Conservation (phyloP, 305 asterid species). For the Fraxinus floribunda region DNA sequence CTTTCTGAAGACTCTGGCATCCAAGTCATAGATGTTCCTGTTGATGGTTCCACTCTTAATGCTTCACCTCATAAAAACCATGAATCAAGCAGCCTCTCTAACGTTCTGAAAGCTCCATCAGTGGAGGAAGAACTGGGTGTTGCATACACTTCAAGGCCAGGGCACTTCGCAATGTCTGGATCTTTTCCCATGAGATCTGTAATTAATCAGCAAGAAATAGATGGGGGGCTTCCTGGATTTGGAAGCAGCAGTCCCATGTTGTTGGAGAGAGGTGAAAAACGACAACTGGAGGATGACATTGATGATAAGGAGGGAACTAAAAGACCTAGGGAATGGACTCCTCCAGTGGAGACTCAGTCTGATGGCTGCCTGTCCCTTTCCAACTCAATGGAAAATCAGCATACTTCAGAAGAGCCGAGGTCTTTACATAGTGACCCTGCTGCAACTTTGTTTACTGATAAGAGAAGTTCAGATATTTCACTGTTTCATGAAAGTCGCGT, state of each 20-base stretch:
- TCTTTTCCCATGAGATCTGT: slow-evolving; percentile 39
- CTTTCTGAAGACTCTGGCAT: slow-evolving; percentile 45
- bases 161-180: slow-evolving; percentile 26
- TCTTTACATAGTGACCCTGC: slow-evolving; percentile 35
- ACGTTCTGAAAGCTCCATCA: slow-evolving; percentile 28
- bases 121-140: slow-evolving; percentile 32
- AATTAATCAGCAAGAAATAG: slow-evolving; percentile 38
- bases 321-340: slow-evolving; percentile 59
- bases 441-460: slow-evolving; percentile 42
- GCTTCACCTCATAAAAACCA: slow-evolving; percentile 39
- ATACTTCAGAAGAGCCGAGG: slow-evolving; percentile 42
- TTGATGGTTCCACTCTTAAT: slow-evolving; percentile 40
- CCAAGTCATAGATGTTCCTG: slow-evolving; percentile 36
- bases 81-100: slow-evolving; percentile 36
- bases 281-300: slow-evolving; percentile 45
- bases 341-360: slow-evolving; percentile 37
- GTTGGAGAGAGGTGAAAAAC: slow-evolving; percentile 58
- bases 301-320: slow-evolving; percentile 47
- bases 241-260: slow-evolving; percentile 40
- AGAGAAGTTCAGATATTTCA: slow-evolving; percentile 48
- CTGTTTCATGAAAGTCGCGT: slow-evolving; percentile 45
- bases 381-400: slow-evolving; percentile 42
- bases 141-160: slow-evolving; percentile 30
- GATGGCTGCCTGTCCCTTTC: slow-evolving; percentile 39
- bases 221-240: slow-evolving; percentile 41